Percentiles rank a stretch among this genome's conserved stretches.
Evolutionary conservation across 2,329 filamentous ascomycete species (phyloP).

Genomic region (Berkeleyomyces rouxiae): DNA sequence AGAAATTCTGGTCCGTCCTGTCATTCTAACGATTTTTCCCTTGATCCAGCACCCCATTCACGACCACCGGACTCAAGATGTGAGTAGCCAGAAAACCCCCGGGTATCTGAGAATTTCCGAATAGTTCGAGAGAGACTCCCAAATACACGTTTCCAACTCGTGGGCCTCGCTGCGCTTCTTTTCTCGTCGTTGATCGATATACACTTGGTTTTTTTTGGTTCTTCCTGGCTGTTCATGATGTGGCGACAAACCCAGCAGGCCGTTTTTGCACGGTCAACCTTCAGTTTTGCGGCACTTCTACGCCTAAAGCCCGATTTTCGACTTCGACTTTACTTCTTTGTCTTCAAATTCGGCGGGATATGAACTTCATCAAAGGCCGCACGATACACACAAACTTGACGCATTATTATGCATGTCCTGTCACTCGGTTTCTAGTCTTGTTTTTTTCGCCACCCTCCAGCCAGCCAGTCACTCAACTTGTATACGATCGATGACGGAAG

Average conservation of each 20-base stretch:
- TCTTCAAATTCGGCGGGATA: neutral
- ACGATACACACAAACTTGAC: neutral
- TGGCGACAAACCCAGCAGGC: neutral
- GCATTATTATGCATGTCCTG: neutral
- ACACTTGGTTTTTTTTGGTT: neutral
- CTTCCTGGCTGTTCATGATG: neutral
- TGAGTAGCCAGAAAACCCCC: constrained; percentile 20
- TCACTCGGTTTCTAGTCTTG: neutral
- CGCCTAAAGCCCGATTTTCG: neutral
- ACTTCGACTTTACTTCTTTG: neutral
- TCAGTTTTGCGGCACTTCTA: neutral
- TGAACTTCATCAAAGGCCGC: neutral
- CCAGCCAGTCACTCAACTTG: neutral
- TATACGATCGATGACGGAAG: neutral
- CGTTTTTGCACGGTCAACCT: neutral
- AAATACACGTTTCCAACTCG: neutral
- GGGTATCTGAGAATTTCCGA: neutral
- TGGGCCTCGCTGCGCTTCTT: neutral
- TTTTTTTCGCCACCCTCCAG: neutral
- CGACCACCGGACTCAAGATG: constrained; percentile 29
- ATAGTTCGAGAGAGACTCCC: neutral
- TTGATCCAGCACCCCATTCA: constrained; percentile 21
- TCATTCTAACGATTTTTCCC: constrained; percentile 13
- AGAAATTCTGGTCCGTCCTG: constrained; percentile 14
- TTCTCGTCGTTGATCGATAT: neutral